phyloP scores from a whole-genome alignment of 352 stramenopile species.

The Pythium volutum region DNA sequence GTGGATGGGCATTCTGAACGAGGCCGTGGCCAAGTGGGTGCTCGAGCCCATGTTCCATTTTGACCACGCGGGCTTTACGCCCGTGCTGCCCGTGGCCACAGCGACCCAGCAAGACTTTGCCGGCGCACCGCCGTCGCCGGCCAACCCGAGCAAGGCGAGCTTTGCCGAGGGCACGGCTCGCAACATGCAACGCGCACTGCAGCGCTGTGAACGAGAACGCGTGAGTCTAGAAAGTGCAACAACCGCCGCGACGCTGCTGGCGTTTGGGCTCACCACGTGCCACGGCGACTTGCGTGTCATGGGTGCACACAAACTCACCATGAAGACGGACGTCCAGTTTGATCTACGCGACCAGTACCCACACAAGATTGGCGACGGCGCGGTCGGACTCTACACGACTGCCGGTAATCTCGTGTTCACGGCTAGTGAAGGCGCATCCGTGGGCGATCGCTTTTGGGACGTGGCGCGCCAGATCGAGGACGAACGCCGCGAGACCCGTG shows the following conservation, averaged over 20 bases:
- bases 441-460: constrained; percentile 45
- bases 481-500: constrained; percentile 37
- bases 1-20: constrained; percentile 44
- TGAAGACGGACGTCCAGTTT: constrained; percentile 49
- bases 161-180: constrained; percentile 38
- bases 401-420: constrained; percentile 46
- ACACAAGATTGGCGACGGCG: constrained; percentile 15
- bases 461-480: constrained; percentile 47
- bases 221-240: constrained; percentile 47
- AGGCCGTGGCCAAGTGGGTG: constrained; percentile 62
- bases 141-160: constrained; percentile 47
- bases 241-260: constrained; percentile 40
- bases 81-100: constrained; percentile 35
- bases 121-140: constrained; percentile 22
- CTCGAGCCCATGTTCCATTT: constrained; percentile 60
- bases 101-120: constrained; percentile 44
- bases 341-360: constrained; percentile 40
- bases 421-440: constrained; percentile 41
- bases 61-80: constrained; percentile 45
- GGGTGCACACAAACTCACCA: background rate
- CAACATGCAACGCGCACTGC: constrained; percentile 41
- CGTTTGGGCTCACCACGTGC: constrained; percentile 38
- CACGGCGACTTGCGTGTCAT: constrained; percentile 25
- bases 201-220: constrained; percentile 34
- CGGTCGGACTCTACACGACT: constrained; percentile 49